A percentile compares a stretch with the other conserved stretches of the same genome.
phyloP scores from a whole-genome alignment of 2,329 filamentous ascomycete genomes.

The Talaromyces sp. region DNA sequence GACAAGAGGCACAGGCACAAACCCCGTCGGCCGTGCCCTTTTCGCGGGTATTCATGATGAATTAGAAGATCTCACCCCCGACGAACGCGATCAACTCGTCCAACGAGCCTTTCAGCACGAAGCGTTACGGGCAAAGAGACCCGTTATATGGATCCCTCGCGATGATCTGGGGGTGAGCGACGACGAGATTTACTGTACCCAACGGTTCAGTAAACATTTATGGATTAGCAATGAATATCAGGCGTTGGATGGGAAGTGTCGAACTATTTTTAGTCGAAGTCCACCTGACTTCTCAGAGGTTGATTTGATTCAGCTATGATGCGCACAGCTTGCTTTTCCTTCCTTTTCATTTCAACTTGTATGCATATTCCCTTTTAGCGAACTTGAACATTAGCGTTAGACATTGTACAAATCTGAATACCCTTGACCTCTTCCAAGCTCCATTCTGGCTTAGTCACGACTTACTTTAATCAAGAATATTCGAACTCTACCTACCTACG shows the following conservation, averaged over 20 bases:
- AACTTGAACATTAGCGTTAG: not conserved
- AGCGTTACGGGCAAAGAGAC: conserved; percentile 75
- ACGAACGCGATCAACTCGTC: conserved; percentile 79
- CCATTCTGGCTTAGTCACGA: not conserved
- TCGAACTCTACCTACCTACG: not conserved
- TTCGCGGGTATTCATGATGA: conserved; percentile 87
- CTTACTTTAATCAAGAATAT: not conserved
- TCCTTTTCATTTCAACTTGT: not conserved
- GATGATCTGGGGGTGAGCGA: conserved; percentile 88
- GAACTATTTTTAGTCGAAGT: conserved; percentile 76
- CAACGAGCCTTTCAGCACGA: conserved; percentile 86
- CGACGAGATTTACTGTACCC: conserved; percentile 78
- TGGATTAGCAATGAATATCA: conserved; percentile 95
- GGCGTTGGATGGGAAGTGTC: conserved; percentile 73
- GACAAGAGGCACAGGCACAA: conserved; percentile 55
- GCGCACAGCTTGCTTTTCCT: not conserved
- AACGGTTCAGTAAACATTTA: conserved; percentile 68
- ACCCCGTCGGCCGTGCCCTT: conserved; percentile 67
- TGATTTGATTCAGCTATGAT: conserved; percentile 72
- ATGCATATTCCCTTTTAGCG: not conserved
- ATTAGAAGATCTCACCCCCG: conserved; percentile 86
- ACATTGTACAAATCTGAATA: not conserved
- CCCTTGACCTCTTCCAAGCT: not conserved
- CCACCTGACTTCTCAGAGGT: conserved; percentile 87
- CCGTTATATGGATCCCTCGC: conserved; percentile 87